Evolutionary conservation across 1,284 basidiomycete species (phyloP), one percentile per base, ranked within the genome.

Genomic region (Psilocybe mexicana): DNA sequence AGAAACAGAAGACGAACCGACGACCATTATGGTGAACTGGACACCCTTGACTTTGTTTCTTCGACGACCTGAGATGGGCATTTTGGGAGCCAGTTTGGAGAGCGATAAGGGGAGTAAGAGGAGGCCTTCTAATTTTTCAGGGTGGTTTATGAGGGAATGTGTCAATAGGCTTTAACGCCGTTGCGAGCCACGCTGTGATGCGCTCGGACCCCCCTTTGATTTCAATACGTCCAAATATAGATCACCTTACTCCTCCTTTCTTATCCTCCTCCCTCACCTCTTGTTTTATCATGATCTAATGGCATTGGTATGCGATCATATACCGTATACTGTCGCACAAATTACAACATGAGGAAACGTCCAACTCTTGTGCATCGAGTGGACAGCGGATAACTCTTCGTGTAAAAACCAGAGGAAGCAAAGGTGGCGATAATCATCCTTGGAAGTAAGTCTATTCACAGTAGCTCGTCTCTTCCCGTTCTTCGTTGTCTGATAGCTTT

Each of bases 21-120:
- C 93, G 48, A 94, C 93, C 92, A 94, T 94, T 64, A 94, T 77
- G 67, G 93, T 95, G 79, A 96, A 91, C 78, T 94, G 92, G 53
- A 96, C 90, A 68, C 93, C 93, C 83, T 95, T 96, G 74, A 93
- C 90, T 75, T 94, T 94, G 79, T 93, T 95, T 76, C 89, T 87
- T 73, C 91, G 84, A 71, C 90, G 84, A 76, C 87, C 84, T 58
- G 75, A 71, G 61, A 74, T 71, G 33, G 77, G 76, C 77, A 78
- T 78, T 46, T 65, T 56, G 47, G 57, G 52, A 51, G 44, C 57
- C 48, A 57, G 55, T 25, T 47, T 25, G 40, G 42, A 52, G 42
- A 6, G 51, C 50, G 44, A 38, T 50, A 43, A 57, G 56, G 59
- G 38, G 49, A 57, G 35, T 42, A 44, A 24, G 42, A 28, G 48